Evolutionary conservation across 805 yeast genomes (phyloP), one percentile per base, ranked within the genome.

Genomic region (Candida railenensis): DNA sequence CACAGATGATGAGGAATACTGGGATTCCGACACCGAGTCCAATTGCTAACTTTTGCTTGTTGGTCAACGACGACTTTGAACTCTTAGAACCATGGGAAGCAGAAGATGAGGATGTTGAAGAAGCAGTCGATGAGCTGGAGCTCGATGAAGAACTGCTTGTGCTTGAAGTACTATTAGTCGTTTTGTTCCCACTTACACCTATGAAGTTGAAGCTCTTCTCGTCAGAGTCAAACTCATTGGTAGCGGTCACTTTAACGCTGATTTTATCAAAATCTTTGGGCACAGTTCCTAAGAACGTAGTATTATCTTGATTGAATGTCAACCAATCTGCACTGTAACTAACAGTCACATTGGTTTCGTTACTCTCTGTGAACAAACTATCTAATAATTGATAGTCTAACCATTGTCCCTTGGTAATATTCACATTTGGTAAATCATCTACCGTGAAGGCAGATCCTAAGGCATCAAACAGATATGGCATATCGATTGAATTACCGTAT

Each of bases 1-100:
- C 75, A 2, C 81, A 53, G 7, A 82, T 55, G 0, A 87, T 55
- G 1, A 76, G 76, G 2, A 80, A 66, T 0, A 77, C 59, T 1
- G 96, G 96, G 40, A 94, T 76, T 1, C 85, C 88, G n/a, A 87
- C 91, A 46, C 97, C 97, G 49, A 91, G 77, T 1, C 91, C 96
- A 59, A 92, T 87, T 0, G 96, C 96, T n/a, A 88, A 71, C 2
- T 79, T 77, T 53, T 78, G 84, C 44, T 70, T 73, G 38, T 65
- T 66, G 33, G 61, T 44, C 22, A 54, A 43, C 39, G 12, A 56
- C 46, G 9, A 60, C 34, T 8, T 65, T 5, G 30, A 25, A 11
- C 30, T 25, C 42, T n/a, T 37, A 34, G 14, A 66, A 44, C 2
- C 74, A 36, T 3, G 68, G n/a, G 71, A 40, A 3, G 69, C 37